phyloP scores from a whole-genome alignment of 257 asterid species.

The Fraxinus anomala region DNA sequence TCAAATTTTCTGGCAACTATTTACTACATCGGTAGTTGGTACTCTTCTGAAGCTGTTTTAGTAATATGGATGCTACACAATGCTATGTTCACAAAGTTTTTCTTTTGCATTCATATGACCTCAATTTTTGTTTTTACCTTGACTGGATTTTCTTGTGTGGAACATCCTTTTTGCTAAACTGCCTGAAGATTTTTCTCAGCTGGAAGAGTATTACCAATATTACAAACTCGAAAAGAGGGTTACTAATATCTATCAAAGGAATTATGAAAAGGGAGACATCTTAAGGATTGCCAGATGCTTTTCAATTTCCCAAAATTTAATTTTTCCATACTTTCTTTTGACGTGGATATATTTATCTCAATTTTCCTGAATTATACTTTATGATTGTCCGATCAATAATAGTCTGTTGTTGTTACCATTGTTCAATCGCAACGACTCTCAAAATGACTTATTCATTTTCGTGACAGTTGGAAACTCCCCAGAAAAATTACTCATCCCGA shows the following conservation, averaged over 20 bases:
- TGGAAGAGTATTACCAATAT: background rate
- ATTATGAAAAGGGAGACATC: conserved; percentile 20
- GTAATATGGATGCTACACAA: background rate
- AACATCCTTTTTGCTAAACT: background rate
- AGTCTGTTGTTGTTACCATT: conserved; percentile 8
- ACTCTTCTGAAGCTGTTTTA: background rate
- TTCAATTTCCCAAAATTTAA: conserved; percentile 7
- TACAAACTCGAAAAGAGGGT: conserved; percentile 3
- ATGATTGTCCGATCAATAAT: conserved; percentile 5
- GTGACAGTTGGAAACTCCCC: conserved; percentile 80
- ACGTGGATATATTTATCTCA: conserved; percentile 4
- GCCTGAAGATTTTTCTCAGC: background rate
- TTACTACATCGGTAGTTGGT: background rate
- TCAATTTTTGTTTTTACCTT: background rate
- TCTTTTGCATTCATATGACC: conserved; percentile 2
- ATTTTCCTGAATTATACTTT: background rate
- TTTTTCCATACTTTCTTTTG: conserved; percentile 6
- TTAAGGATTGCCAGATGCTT: conserved; percentile 11
- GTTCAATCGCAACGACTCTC: background rate
- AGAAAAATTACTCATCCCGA: conserved; percentile 53
- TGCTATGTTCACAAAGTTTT: background rate
- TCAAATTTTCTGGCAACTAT: background rate
- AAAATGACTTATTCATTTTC: conserved; percentile 26
- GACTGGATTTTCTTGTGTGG: conserved; percentile 1
- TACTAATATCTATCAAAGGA: conserved; percentile 10